Conservation (phyloP, 2,329 filamentous ascomycete species). For the Fusarium solani-melongenae region DNA sequence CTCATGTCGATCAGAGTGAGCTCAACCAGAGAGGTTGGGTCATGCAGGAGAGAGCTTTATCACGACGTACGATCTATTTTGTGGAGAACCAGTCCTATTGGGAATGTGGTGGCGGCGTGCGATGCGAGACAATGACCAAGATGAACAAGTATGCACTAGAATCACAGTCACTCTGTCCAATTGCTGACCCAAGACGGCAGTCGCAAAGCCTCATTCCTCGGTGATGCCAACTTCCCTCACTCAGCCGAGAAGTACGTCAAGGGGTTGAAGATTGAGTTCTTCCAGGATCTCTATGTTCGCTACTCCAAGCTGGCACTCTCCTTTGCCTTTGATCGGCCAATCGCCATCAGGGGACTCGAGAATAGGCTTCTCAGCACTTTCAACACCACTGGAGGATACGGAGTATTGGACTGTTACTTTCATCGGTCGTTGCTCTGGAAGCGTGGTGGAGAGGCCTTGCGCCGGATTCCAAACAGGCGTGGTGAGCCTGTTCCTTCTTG, state of each 20-base stretch:
- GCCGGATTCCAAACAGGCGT: neutral
- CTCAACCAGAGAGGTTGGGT: neutral
- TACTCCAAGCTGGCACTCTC: neutral
- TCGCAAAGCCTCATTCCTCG: neutral
- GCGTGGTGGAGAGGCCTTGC: neutral
- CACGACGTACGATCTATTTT: neutral
- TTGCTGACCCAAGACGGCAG: neutral
- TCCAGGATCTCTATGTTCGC: neutral
- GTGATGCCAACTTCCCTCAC: neutral
- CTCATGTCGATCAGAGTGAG: neutral
- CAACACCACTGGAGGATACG: neutral
- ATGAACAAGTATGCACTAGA: neutral
- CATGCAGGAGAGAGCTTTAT: neutral
- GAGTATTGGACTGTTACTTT: neutral
- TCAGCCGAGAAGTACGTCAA: neutral
- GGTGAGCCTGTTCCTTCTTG: neutral
- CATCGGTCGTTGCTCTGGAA: neutral
- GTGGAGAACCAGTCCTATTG: neutral
- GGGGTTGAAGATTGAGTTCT: neutral
- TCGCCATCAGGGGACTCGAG: neutral
- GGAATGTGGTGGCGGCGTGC: neutral
- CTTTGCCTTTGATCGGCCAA: neutral
- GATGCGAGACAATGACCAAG: neutral
- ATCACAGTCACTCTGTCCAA: no score
- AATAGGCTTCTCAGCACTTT: neutral